Conservation (phyloP, 805 yeast genomes). For the Candida coleopterorum region DNA sequence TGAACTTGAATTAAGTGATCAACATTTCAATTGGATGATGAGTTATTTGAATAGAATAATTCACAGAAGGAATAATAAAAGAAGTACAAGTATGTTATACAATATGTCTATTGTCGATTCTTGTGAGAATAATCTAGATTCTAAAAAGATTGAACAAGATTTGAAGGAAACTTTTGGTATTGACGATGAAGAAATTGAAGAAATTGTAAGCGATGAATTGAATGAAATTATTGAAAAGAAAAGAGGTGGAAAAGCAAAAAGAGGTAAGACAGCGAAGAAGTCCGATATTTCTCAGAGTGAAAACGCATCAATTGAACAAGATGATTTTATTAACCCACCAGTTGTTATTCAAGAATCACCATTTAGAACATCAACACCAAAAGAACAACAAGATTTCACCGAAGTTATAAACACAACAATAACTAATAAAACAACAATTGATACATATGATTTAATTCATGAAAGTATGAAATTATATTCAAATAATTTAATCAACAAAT, state of each 20-base stretch:
- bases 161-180: constrained; percentile 4
- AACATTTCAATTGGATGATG: constrained; percentile 5
- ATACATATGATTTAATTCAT: constrained; percentile 8
- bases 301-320: neutral
- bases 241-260: neutral
- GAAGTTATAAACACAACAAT: constrained; percentile 1
- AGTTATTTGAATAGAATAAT: constrained; percentile 1
- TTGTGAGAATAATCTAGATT: neutral
- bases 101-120: too few relatives aligned
- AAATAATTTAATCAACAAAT: constrained; percentile 9
- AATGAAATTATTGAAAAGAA: neutral
- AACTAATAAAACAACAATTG: neutral
- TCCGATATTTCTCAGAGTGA: too few relatives aligned
- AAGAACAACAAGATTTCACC: constrained; percentile 1
- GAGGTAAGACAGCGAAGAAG: neutral
- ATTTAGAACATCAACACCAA: constrained; percentile 1
- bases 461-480: constrained; percentile 11
- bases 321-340: neutral
- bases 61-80: constrained; percentile 2
- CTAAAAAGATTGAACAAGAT: neutral
- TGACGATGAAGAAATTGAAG: constrained; percentile 5
- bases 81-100: neutral
- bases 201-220: neutral
- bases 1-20: constrained; percentile 1
- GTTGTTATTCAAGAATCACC: neutral